Base-by-base conservation (phyloP, 768 basidiomycete genomes). In the Phylloporus scabripes region DNA sequence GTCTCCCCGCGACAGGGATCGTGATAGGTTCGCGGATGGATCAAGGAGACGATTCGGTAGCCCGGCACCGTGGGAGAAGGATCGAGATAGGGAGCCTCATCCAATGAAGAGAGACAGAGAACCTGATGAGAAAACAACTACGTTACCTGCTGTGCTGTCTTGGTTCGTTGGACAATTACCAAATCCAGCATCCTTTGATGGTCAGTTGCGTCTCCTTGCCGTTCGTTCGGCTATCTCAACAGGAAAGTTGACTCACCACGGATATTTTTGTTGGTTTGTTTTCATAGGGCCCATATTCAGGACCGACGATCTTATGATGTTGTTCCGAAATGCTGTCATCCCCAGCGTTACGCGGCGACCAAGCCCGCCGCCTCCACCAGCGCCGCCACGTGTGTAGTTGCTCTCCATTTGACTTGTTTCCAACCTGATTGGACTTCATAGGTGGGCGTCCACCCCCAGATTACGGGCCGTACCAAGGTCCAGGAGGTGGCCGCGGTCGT, bases 81-180 rank as follows among this genome's bases (percentile, higher is more conserved):
- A 76, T 6, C 67, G 75, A 28, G 75, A 77, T 17, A 64, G 72
- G 20, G 74, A 76, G 20, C 54, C 57, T 8, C 72, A 67, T 14
- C 68, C 70, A 0, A 63, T 70, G 31, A 68, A 71, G 23, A 66
- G 69, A 66, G 50, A 70, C 61, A 55, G 76, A 73, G 45, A 63
- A 38, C 48, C 44, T 4, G 74, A 77, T 51, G 81, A 81, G 38
- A 78, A 82, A 52, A 60, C 70, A n/a, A 62, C 56, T 48, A 58
- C 68, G n/a, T 57, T 83, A 42, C 77, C 79, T 42, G 64, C 71
- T 52, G 76, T 92, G 28, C 71, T 95, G 14, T 78, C 80, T n/a
- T 87, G 83, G 82, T 95, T 97, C 67, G 72, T 96, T 29, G 83
- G 84, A 23, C 81, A 83, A 53, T 69, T 98, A 43, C 94, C 94